A percentile compares a stretch with the other conserved stretches of the same genome.
These are phyloP conservation scores for Agrocybe praecox DNA, from an alignment of 768 basidiomycete genomes.

Conservation along the genomic window DNA sequence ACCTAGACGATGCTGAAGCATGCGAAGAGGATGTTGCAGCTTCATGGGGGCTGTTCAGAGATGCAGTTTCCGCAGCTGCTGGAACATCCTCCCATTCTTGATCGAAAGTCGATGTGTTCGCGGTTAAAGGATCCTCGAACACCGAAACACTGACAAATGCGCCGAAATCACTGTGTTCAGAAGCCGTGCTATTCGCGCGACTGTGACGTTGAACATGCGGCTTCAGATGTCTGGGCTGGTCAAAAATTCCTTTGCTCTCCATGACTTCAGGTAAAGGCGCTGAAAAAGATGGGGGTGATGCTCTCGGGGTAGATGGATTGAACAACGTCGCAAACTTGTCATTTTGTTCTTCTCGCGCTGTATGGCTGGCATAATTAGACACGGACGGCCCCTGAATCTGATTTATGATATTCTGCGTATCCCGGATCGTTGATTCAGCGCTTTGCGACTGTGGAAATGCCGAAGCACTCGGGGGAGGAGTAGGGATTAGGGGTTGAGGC, in stretches of 20 bases:
- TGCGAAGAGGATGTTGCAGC: not conserved
- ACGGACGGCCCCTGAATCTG: not conserved
- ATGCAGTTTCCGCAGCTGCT: not conserved
- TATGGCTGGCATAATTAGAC: not conserved
- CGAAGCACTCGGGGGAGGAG: not conserved
- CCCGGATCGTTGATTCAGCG: not conserved
- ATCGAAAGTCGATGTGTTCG: conserved; percentile 14
- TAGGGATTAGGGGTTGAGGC: not conserved
- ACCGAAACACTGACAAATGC: conserved; percentile 61
- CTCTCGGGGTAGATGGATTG: conserved; percentile 38
- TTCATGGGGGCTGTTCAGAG: not conserved
- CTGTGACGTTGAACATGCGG: conserved; percentile 8
- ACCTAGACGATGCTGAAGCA: conserved; percentile 3
- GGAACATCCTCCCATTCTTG: conserved; percentile 3
- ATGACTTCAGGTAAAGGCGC: not conserved
- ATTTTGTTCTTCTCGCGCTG: not conserved
- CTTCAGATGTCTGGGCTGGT: conserved; percentile 9
- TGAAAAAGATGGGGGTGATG: conserved; percentile 28
- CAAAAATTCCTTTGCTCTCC: not conserved
- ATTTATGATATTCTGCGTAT: not conserved
- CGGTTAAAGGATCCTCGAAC: conserved; percentile 51
- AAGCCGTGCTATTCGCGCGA: conserved; percentile 20
- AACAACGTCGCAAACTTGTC: conserved; percentile 45
- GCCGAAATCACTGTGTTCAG: conserved; percentile 57
- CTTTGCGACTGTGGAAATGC: not conserved